Conservation (phyloP, 305 asterid genomes). For the Salvia sclarea region DNA sequence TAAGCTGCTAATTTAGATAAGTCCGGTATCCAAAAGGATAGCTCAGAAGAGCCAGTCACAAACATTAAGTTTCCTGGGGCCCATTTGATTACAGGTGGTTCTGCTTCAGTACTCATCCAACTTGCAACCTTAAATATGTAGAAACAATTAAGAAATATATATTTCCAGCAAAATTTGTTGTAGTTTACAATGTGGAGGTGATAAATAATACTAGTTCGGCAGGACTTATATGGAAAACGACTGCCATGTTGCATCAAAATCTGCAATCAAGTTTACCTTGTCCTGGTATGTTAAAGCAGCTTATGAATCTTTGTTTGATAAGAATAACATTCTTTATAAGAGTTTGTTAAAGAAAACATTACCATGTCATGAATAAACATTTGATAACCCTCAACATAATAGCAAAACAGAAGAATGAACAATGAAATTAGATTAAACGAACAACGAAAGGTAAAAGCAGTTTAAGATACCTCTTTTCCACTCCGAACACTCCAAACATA, state of each 20-base stretch:
- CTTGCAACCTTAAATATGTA: constrained; percentile 68
- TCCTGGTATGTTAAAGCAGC: constrained; percentile 7
- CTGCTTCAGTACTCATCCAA: constrained; percentile 91
- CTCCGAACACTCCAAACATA: constrained; percentile 95
- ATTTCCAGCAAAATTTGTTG: constrained; percentile 1
- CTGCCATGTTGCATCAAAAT: constrained; percentile 2
- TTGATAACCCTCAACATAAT: not conserved
- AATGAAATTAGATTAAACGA: constrained; percentile 15
- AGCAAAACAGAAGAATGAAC: constrained; percentile 16
- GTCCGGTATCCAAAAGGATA: constrained; percentile 96
- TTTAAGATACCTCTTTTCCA: constrained; percentile 82
- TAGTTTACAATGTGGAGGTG: not conserved
- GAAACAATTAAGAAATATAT: constrained; percentile 12
- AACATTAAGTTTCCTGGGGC: constrained; percentile 97
- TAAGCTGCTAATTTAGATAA: constrained; percentile 87
- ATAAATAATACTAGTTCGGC: not conserved
- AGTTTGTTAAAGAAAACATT: not conserved
- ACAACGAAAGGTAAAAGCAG: constrained; percentile 18
- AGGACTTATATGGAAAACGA: not conserved
- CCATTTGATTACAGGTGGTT: constrained; percentile 94
- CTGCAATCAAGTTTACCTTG: not conserved
- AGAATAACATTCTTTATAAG: not conserved
- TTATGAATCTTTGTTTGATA: not conserved
- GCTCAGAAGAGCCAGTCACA: constrained; percentile 92
- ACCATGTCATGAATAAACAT: constrained; percentile 4